Conservation (phyloP, 2,329 filamentous ascomycete species). For the Fusarium metavorans region DNA sequence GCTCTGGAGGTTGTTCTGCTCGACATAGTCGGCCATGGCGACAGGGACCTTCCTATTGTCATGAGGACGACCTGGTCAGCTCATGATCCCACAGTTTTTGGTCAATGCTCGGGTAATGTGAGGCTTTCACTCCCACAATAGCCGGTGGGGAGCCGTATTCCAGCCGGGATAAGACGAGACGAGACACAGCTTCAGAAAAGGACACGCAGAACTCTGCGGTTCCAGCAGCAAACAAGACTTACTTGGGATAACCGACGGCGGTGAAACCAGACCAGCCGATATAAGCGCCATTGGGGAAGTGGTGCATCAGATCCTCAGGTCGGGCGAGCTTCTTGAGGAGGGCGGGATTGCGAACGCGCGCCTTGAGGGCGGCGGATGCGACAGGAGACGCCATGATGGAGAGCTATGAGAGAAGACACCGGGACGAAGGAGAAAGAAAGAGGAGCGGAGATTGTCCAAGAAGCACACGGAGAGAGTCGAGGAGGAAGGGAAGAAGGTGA, state of each 20-base stretch:
- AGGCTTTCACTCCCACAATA: constrained; percentile 13
- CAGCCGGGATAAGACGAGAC: background rate
- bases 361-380: constrained; percentile 80
- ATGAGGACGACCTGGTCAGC: constrained; percentile 22
- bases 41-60: constrained; percentile 80
- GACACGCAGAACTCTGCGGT: background rate
- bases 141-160: constrained; percentile 19
- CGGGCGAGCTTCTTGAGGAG: constrained; percentile 84
- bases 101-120: constrained; percentile 32
- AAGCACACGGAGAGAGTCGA: constrained; percentile 9
- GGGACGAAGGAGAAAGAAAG: constrained; percentile 12
- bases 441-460: constrained; percentile 37
- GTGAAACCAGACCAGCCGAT: constrained; percentile 94
- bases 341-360: constrained; percentile 79
- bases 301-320: constrained; percentile 81
- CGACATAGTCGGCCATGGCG: constrained; percentile 88
- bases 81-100: constrained; percentile 2
- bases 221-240: constrained; percentile 15
- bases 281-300: constrained; percentile 88
- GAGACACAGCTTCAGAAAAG: background rate
- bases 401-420: constrained; percentile 16
- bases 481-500: constrained; percentile 14
- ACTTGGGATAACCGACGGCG: constrained; percentile 89
- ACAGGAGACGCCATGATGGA: constrained; percentile 61
- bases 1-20: constrained; percentile 86